Percentiles rank a stretch among this genome's conserved stretches.
These are phyloP conservation scores for Periconia sp. DNA, from an alignment of 2,329 filamentous ascomycete genomes.

Conservation along the genomic window DNA sequence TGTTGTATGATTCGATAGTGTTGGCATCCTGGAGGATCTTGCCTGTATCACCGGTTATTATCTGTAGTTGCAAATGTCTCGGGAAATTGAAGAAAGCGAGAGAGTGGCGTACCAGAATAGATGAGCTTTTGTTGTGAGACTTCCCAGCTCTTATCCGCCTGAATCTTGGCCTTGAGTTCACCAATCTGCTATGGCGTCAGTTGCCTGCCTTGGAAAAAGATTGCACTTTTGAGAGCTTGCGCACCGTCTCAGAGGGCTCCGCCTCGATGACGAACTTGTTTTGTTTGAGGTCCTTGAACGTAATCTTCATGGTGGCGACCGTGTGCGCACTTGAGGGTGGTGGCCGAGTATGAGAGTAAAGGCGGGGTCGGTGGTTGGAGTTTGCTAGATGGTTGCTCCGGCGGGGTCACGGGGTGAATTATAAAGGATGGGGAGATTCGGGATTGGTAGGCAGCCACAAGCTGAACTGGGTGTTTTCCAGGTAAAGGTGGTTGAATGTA, in stretches of 20 bases:
- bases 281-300: slow-evolving; percentile 92
- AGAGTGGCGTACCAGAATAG: slow-evolving; percentile 75
- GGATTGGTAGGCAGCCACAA: not conserved
- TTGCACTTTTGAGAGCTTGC: slow-evolving; percentile 22
- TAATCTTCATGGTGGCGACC: slow-evolving; percentile 63
- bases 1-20: slow-evolving; percentile 94
- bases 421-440: not conserved
- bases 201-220: slow-evolving; percentile 13
- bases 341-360: slow-evolving; percentile 19
- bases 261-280: slow-evolving; percentile 97
- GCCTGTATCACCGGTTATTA: slow-evolving; percentile 57
- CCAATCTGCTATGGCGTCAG: slow-evolving; percentile 65
- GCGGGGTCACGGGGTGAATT: not conserved
- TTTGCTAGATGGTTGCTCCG: slow-evolving; percentile 1
- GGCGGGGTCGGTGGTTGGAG: slow-evolving; percentile 18
- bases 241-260: slow-evolving; percentile 87
- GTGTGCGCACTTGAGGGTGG: slow-evolving; percentile 6
- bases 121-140: slow-evolving; percentile 91
- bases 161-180: slow-evolving; percentile 89
- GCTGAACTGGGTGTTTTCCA: slow-evolving; percentile 1
- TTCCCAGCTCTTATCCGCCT: slow-evolving; percentile 91
- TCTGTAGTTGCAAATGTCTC: slow-evolving; percentile 17
- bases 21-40: slow-evolving; percentile 99
- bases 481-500: slow-evolving; percentile 26
- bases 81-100: slow-evolving; percentile 1